Conservation (phyloP, 176 grass and related monocot species). For the Ampelocalamus luodianensis region DNA sequence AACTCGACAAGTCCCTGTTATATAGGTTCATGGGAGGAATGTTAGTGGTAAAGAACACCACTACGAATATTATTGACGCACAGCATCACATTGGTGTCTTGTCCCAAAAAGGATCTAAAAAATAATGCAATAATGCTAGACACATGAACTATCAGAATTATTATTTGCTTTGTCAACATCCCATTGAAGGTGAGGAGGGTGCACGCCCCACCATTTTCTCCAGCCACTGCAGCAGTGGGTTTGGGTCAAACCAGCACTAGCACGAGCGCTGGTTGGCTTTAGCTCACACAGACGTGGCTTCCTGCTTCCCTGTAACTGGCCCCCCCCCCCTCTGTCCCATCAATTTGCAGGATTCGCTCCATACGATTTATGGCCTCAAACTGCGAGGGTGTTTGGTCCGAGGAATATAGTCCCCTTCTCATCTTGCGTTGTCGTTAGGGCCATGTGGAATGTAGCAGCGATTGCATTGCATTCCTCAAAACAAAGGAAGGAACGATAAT, state of each 20-base stretch:
- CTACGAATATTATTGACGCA: conserved; percentile 17
- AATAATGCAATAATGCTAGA: conserved; percentile 9
- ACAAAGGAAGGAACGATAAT: not conserved
- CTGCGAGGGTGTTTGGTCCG: not conserved
- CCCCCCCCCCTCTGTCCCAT: too few species aligned
- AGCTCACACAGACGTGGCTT: not conserved
- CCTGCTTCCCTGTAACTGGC: not conserved
- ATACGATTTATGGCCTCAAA: not conserved
- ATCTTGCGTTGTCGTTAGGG: not conserved
- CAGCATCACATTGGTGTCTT: conserved; percentile 6
- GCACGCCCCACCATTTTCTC: conserved; percentile 18
- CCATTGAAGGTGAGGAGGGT: not conserved
- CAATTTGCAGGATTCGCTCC: not conserved
- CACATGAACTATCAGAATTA: not conserved
- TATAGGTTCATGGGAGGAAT: not conserved
- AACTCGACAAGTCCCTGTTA: not conserved
- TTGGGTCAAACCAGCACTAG: conserved; percentile 46
- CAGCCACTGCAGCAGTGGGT: conserved; percentile 14
- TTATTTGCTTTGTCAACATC: conserved; percentile 30
- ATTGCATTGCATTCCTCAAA: not conserved
- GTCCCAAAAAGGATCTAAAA: not conserved
- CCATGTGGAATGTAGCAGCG: not conserved
- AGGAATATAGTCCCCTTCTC: not conserved
- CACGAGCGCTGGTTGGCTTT: not conserved
- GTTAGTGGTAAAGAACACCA: conserved; percentile 17